Base-by-base conservation (phyloP, 805 yeast species). In the Candida odintsovae region DNA sequence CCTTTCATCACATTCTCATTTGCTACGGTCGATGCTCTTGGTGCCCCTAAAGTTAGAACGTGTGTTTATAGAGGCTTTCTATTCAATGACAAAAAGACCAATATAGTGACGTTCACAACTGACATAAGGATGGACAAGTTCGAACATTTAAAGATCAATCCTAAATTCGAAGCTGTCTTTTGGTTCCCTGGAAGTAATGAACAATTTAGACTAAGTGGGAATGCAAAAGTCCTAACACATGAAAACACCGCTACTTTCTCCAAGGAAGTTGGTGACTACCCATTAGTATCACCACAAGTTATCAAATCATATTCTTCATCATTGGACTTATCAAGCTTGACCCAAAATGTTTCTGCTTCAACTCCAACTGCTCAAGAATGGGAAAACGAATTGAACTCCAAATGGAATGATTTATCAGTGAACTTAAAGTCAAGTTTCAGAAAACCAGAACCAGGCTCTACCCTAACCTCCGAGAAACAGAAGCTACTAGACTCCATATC, bases 201-300 rank as follows among this genome's bases (percentile, higher is more conserved):
- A 57, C 96, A 88, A 65, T 85, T 82, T 61, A 70, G 96, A 54
- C 70, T 88, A 50, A 73, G 80, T 47, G 96, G 96, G 12, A 63
- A 69, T 23, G 86, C 86, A 13, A 73, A 79, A 50, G 57, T 71
- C 12, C 62, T 81, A 11, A 63, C 69, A 3, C 41, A 50, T 11
- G 58, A 55, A n/a, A 53, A 51, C 18, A 16, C 33, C 5, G 37
- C 29, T 8, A 26, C 28, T 20, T 52, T 58, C 23, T 54, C 50
- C 31, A 47, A 50, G 6, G 40, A 50, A 4, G 40, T 60, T 10
- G 51, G 46, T 11, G 54, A 55, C 16, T 67, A 61, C 50, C 67
- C 63, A 25, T 45, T 64, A 12, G 54, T 61, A 29, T 64, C 68
- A 22, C 68, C 67, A 50, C 45, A 51, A 37, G 45, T 51, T 2